A percentile compares a stretch with the other conserved stretches of the same genome.
phyloP scores from a whole-genome alignment of 768 basidiomycete species.

The Pisolithus marmoratus region DNA sequence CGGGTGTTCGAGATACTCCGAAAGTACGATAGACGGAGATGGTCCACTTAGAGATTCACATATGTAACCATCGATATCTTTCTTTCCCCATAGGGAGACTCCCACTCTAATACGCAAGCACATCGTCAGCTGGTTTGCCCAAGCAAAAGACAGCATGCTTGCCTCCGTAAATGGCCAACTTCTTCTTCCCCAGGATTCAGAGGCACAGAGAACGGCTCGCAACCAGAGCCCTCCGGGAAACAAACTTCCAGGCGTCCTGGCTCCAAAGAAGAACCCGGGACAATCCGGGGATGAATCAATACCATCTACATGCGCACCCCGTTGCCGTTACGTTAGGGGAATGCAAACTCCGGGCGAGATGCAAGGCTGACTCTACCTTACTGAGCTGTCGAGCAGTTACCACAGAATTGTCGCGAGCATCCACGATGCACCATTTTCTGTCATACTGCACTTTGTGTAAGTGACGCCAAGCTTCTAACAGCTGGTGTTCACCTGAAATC shows the following conservation, averaged over 20 bases:
- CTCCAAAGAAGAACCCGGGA: conserved; percentile 38
- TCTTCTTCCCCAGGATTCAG: conserved; percentile 46
- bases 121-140: background rate
- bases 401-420: conserved; percentile 44
- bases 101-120: conserved; percentile 38
- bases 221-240: conserved; percentile 56
- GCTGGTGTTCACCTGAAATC: conserved; percentile 50
- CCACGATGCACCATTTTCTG: conserved; percentile 65
- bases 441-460: conserved; percentile 47
- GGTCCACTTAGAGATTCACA: conserved; percentile 40
- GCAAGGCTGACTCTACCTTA: conserved; percentile 36
- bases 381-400: conserved; percentile 64
- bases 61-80: conserved; percentile 61
- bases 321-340: background rate
- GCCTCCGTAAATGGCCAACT: conserved; percentile 54
- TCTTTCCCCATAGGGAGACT: conserved; percentile 43
- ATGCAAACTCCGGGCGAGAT: too few species aligned
- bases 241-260: conserved; percentile 47
- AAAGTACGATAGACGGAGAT: conserved; percentile 51
- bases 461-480: background rate
- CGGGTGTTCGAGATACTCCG: conserved; percentile 52
- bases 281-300: conserved; percentile 53
- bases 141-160: conserved; percentile 17
- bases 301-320: conserved; percentile 45
- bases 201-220: conserved; percentile 54